phyloP scores from a whole-genome alignment of 441 rosid genomes.

The Populus hybrid region DNA sequence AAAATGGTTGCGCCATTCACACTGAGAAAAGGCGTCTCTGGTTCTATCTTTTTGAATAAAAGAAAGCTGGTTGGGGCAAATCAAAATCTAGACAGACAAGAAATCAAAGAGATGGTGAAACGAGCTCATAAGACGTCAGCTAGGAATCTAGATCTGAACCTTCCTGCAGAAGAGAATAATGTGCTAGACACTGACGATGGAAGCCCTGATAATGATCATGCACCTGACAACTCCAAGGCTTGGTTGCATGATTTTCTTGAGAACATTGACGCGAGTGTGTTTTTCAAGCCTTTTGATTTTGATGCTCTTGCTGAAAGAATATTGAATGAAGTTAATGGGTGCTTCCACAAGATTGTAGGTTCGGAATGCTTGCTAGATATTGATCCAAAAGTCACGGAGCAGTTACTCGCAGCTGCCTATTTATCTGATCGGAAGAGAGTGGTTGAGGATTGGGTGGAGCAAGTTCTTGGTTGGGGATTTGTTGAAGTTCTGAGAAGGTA shows the following conservation, averaged over 20 bases:
- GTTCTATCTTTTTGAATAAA: conserved; percentile 30
- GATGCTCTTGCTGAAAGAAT: conserved; percentile 57
- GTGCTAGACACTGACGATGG: conserved; percentile 27
- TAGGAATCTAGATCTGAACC: conserved; percentile 63
- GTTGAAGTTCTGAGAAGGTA: conserved; percentile 34
- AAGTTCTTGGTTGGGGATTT: conserved; percentile 47
- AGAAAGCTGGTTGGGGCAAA: conserved; percentile 35
- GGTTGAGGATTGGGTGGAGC: conserved; percentile 53
- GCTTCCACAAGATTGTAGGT: conserved; percentile 43
- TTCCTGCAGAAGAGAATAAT: conserved; percentile 54
- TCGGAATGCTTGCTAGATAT: conserved; percentile 45
- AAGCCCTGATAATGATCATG: conserved; percentile 33
- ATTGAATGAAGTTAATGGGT: conserved; percentile 25
- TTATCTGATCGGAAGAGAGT: conserved; percentile 34
- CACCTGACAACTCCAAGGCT: conserved; percentile 33
- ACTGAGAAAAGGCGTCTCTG: conserved; percentile 10
- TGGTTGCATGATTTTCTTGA: conserved; percentile 66
- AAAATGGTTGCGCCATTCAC: conserved; percentile 15
- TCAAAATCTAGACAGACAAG: conserved; percentile 8
- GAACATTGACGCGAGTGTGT: conserved; percentile 49
- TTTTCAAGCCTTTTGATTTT: conserved; percentile 60
- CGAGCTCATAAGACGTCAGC: conserved; percentile 19
- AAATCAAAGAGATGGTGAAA: conserved; percentile 11
- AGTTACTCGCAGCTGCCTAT: conserved; percentile 52
- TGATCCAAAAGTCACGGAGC: conserved; percentile 49